Base-by-base conservation (phyloP, 139 green algal species). In the Axilococcus clingmanii region DNA sequence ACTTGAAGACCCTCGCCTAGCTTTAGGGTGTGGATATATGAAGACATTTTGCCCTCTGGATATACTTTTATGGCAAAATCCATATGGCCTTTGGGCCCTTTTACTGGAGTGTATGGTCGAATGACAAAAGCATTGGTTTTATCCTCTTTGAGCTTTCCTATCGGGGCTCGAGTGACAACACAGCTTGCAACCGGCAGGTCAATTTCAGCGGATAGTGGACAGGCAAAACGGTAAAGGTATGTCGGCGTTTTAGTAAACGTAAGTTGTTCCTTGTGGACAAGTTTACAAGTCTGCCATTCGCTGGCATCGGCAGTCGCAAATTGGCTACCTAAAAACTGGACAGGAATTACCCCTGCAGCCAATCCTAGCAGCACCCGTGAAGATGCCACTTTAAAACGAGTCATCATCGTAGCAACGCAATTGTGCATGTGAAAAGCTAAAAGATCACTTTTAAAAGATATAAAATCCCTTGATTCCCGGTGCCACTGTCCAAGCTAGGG, bases 101-200 rank as follows among this genome's bases (percentile, higher is more conserved):
- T 61, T 7, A 74, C 75, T 23, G 78, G 78, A 0, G 78, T 86
- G 59, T 86, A 86, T 7, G 77, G 77, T 14, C 77, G 51, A n/a
- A 86, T 69, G 1, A 82, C 71, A 43, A 60, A 71, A n/a, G 56
- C 67, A 20, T 55, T 61, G 42, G 34, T 59, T 33, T 68, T 66
- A 24, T 82, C 71, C 17, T 79, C 65, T 31, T 80, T 78, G 6
- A 61, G 37, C 20, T 20, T 52, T n/a, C 76, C 74, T 7, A 85
- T 66, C 3, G 75, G 52, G 5, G 69, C 71, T 24, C 61, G 59
- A 4, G 54, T 68, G 1, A 80, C 28, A 3, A 80, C 42, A 56
- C 54, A 66, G 12, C 48, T 65, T 24, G 68, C 56, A 30, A 80
- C 63, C 20, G 59, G 68, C 25, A 80, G 54, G 5, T 48, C 41